Evolutionary conservation across 441 rosid species (phyloP).

Genomic region (Biscutella laevigata): DNA sequence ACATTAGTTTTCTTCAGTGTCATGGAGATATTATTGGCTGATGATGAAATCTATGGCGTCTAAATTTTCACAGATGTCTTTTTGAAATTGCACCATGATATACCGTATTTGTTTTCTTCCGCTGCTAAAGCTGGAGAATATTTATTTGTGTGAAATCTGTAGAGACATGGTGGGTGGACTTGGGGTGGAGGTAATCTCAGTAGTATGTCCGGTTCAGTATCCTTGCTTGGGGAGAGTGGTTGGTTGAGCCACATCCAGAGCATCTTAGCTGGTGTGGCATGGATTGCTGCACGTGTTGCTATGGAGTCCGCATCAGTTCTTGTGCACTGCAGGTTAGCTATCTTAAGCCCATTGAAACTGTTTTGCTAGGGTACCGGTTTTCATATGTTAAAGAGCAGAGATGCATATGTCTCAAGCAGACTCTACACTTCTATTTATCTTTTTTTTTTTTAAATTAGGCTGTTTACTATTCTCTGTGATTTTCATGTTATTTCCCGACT

Average conservation of each 20-base stretch:
- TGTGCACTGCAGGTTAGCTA: slow-evolving; percentile 89
- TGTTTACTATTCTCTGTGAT: slow-evolving; percentile 5
- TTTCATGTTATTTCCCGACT: neutral
- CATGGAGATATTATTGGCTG: neutral
- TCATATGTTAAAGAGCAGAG: neutral
- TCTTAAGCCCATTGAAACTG: slow-evolving; percentile 15
- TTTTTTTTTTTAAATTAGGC: neutral
- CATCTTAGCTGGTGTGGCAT: slow-evolving; percentile 95
- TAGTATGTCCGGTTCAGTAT: slow-evolving; percentile 99
- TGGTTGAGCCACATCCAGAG: slow-evolving; percentile 97
- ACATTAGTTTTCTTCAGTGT: neutral
- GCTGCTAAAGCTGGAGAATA: slow-evolving; percentile 7
- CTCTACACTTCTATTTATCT: neutral
- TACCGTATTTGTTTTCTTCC: slow-evolving; percentile 6
- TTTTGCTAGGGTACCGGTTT: neutral
- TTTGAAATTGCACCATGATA: neutral
- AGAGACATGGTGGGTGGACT: slow-evolving; percentile 98
- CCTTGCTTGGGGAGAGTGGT: slow-evolving; percentile 95
- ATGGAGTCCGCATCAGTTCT: slow-evolving; percentile 94
- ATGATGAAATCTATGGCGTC: neutral
- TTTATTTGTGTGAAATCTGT: slow-evolving; percentile 28
- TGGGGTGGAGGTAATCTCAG: slow-evolving; percentile 99
- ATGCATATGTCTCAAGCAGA: slow-evolving; percentile 13
- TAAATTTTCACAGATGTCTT: neutral
- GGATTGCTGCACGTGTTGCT: slow-evolving; percentile 96